These are phyloP conservation scores for Thraustochytrium striatum DNA, from an alignment of 352 stramenopile species.

Conservation along the genomic window DNA sequence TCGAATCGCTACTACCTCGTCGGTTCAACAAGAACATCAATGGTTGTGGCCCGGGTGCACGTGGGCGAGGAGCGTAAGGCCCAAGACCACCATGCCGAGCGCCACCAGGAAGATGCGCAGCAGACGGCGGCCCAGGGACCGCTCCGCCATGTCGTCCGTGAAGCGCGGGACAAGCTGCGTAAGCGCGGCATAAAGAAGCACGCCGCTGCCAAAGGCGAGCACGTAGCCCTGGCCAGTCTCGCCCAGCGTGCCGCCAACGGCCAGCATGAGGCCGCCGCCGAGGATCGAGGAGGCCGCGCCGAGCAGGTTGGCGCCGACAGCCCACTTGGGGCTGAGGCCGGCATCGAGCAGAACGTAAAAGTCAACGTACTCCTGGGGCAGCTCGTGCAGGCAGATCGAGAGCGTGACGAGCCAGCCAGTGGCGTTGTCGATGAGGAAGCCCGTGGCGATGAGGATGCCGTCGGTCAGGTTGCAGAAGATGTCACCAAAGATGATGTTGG, in stretches of 20 bases:
- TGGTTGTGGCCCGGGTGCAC: not conserved
- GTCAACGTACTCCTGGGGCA: slow-evolving; percentile 10
- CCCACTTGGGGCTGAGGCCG: not conserved
- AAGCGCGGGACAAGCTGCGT: not conserved
- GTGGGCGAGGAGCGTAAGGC: not conserved
- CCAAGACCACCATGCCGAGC: not conserved
- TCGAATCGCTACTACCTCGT: no score
- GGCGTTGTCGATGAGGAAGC: no score
- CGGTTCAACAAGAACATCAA: not conserved
- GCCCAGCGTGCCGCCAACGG: not conserved
- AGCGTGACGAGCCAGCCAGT: not conserved
- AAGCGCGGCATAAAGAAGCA: not conserved
- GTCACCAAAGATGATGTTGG: slow-evolving; percentile 20
- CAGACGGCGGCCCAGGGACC: not conserved
- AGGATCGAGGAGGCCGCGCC: not conserved
- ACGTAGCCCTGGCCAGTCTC: not conserved
- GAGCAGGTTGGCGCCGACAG: not conserved
- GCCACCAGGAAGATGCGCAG: not conserved
- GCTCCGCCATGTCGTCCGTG: not conserved
- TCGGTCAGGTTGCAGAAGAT: slow-evolving; percentile 10
- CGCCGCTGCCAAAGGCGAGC: not conserved
- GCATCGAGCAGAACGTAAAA: not conserved
- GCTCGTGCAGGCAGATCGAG: not conserved
- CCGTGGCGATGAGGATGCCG: not conserved
- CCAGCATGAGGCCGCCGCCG: slow-evolving; percentile 57